Base-by-base conservation (phyloP, 192 early-diverging fungal species). In the Chytriomyces sp. region DNA sequence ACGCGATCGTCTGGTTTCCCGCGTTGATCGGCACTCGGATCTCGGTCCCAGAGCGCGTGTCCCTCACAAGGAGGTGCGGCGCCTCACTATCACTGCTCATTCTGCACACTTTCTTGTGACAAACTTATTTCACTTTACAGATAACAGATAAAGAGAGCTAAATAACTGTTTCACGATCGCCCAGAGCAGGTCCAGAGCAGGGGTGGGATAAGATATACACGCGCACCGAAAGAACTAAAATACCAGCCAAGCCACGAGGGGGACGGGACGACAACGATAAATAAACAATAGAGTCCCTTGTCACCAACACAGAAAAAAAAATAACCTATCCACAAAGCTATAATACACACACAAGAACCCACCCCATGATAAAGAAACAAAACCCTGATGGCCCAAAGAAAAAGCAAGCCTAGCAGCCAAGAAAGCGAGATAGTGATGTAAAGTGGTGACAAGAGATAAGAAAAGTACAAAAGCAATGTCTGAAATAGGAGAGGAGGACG, bases 21-120 rank as follows among this genome's bases (percentile, higher is more conserved):
- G 65, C 37, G 56, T 77, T 74, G 40, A 85, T 80, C 39, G 84
- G 79, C 19, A 85, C 56, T 30, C 32, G 53, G 59, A 80, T 69
- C 33, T 64, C 59, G 6, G 49, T 66, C 31, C 57, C 54, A 1
- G 81, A 73, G 5, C 41, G 55, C 7, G 64, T 55, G 64, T 83
- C 81, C 10, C 28, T 75, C 22, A 83, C 78, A 25, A 74, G 72
- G 14, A 83, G 74, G 52, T 49, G 44, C 17, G 44, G 44, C 14
- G 44, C n/a, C n/a, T n/a, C n/a, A n/a, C n/a, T n/a, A n/a, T n/a
- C n/a, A n/a, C n/a, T n/a, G 44, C 44, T 49, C 44, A 49, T 49
- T 49, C 22, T n/a, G n/a, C n/a, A n/a, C n/a, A n/a, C n/a, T n/a
- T n/a, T n/a, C n/a, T n/a, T n/a, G n/a, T n/a, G n/a, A n/a, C n/a